phyloP scores from a whole-genome alignment of 2,329 filamentous ascomycete genomes.

The Penicillium sp. region DNA sequence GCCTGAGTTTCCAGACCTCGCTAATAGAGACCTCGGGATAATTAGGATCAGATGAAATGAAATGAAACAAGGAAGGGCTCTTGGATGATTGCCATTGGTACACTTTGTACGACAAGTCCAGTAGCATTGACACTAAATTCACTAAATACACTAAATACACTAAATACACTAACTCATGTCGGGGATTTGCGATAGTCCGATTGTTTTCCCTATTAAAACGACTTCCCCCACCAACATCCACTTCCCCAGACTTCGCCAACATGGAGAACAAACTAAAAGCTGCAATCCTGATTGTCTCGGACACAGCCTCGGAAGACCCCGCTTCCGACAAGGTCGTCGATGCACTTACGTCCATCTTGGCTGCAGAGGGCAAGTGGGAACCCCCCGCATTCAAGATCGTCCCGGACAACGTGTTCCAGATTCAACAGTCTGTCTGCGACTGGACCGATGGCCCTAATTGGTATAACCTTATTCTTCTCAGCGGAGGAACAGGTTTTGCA shows the following conservation, averaged over 20 bases:
- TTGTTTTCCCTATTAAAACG: constrained; percentile 9
- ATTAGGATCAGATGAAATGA: background rate
- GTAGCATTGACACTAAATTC: background rate
- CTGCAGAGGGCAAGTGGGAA: constrained; percentile 70
- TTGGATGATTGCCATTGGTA: background rate
- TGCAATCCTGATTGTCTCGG: constrained; percentile 83
- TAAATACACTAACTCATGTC: constrained; percentile 1
- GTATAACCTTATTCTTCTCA: constrained; percentile 77
- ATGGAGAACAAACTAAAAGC: constrained; percentile 57
- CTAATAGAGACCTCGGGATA: background rate
- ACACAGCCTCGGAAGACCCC: constrained; percentile 78
- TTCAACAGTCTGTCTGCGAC: constrained; percentile 68
- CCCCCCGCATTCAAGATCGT: constrained; percentile 72
- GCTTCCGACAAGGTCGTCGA: constrained; percentile 72
- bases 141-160: background rate
- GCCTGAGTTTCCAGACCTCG: background rate
- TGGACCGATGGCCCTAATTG: constrained; percentile 69
- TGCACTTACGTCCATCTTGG: constrained; percentile 67
- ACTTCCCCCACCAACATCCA: constrained; percentile 7
- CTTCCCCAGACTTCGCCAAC: constrained; percentile 8
- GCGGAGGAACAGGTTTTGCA: constrained; percentile 91
- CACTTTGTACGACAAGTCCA: background rate
- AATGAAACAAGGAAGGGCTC: background rate
- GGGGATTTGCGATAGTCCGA: constrained; percentile 19
- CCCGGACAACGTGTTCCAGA: constrained; percentile 69